Evolutionary conservation across 2,329 filamentous ascomycete species (phyloP), one percentile per base, ranked within the genome.

Genomic region (Fusarium coffeatum): DNA sequence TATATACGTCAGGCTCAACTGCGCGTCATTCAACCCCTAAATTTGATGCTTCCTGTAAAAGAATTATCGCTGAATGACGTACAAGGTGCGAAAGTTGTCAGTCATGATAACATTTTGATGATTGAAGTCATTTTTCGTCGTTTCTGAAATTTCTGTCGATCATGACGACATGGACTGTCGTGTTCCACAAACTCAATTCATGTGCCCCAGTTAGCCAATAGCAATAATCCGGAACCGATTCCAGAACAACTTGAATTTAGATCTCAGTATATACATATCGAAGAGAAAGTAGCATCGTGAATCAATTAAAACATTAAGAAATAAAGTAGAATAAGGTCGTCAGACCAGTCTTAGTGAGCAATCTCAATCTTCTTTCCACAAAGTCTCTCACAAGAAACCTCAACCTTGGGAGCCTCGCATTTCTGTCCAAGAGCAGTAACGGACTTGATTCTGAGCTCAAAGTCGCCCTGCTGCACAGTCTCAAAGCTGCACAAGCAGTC

Each of bases 381-480:
- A 4, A 51, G 9, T 4, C n/a, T 41, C 18, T 51, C 49, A 15
- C 49, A 41, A 1, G 49, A 41, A 10, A 41, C 13, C 1, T 51
- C 49, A 27, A 51, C 15, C 23, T 41, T 51, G 18, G 49, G 49
- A 3, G 32, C 49, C 13, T 16, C n/a, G 9, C 49, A 51, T 1
- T 20, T n/a, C 23, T 13, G 49, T 20, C 32, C 49, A 2, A 51
- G 15, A 8, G 49, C 49, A 41, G 49, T 51, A 5, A 51, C 49
- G 28, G 49, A 51, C 22, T 51, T 51, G 18, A 51, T 51, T 11
- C 32, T 41, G 0, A 51, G 49, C 32, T 51, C 49, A 51, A 51
- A 51, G 10, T 51, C 49, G 1, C 49, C 49, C 8, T 51, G 49
- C 18, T 51, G 49, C 1, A n/a, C 40, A 8, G 49, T 51, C 13